Conservation (phyloP, 352 stramenopile species). For the Globisporangium barbulae region DNA sequence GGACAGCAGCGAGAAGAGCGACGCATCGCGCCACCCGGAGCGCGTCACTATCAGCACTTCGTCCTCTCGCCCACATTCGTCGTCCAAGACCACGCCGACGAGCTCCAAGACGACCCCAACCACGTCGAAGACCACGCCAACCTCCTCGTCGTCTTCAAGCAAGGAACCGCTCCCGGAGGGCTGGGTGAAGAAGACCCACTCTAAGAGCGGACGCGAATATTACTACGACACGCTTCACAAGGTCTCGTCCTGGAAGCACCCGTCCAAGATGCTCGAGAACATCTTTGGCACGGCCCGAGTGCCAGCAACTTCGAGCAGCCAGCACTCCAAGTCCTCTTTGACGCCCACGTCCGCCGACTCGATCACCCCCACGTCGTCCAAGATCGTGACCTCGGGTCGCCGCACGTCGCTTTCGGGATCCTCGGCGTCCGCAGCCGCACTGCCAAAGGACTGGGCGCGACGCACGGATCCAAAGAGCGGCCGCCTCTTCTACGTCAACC, state of each 20-base stretch:
- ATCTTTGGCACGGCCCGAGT: slow-evolving; percentile 37
- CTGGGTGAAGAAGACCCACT: slow-evolving; percentile 72
- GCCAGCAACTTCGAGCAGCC: slow-evolving; percentile 9
- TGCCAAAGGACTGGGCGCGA: slow-evolving; percentile 78
- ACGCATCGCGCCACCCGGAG: slow-evolving; percentile 30
- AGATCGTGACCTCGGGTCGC: slow-evolving; percentile 14
- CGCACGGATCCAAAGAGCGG: slow-evolving; percentile 78
- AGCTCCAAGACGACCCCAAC: slow-evolving; percentile 8
- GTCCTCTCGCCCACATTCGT: slow-evolving; percentile 4
- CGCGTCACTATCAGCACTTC: slow-evolving; percentile 16
- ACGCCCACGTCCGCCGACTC: slow-evolving; percentile 34
- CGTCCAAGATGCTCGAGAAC: slow-evolving; percentile 56
- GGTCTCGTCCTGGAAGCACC: slow-evolving; percentile 71
- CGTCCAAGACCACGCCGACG: neutral
- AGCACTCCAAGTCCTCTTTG: slow-evolving; percentile 11
- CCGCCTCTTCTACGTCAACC: slow-evolving; percentile 79
- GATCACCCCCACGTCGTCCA: slow-evolving; percentile 36
- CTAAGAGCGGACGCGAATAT: slow-evolving; percentile 66
- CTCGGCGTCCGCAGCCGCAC: slow-evolving; percentile 25
- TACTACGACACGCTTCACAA: slow-evolving; percentile 76
- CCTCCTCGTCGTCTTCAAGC: slow-evolving; percentile 19
- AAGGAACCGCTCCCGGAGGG: slow-evolving; percentile 61
- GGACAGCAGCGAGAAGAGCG: slow-evolving; percentile 31
- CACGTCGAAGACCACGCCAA: slow-evolving; percentile 16
- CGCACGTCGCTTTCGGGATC: slow-evolving; percentile 28